A percentile compares a stretch with the other conserved stretches of the same genome.
These are phyloP conservation scores for Sporothrix variecibatus DNA, from an alignment of 2,329 filamentous ascomycete genomes.

Conservation along the genomic window DNA sequence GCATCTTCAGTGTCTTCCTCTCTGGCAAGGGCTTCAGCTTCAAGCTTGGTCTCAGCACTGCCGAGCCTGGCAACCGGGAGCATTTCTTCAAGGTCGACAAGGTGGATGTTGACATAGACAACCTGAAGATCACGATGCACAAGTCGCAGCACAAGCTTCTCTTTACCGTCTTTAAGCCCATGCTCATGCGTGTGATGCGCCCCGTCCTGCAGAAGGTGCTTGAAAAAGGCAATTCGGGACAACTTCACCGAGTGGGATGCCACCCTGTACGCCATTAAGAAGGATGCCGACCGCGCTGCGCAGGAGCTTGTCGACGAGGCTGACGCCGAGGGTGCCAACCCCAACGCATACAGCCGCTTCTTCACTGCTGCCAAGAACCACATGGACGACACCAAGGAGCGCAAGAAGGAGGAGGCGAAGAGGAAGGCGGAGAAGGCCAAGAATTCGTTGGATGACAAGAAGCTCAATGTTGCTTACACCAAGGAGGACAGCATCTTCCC, in stretches of 20 bases:
- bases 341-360: constrained; percentile 88
- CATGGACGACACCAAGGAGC: constrained; percentile 73
- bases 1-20: constrained; percentile 85
- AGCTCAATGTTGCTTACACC: constrained; percentile 81
- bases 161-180: constrained; percentile 81
- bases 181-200: constrained; percentile 80
- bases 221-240: constrained; percentile 84
- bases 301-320: constrained; percentile 64
- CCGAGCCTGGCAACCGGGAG: constrained; percentile 71
- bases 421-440: constrained; percentile 33
- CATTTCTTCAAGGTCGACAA: constrained; percentile 96
- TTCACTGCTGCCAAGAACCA: constrained; percentile 72
- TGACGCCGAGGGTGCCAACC: constrained; percentile 67
- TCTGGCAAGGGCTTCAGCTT: constrained; percentile 88
- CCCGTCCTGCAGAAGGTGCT: constrained; percentile 84
- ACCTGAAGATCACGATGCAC: constrained; percentile 86
- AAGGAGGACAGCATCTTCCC: constrained; percentile 89
- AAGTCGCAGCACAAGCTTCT: constrained; percentile 94
- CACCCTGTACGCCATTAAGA: constrained; percentile 74
- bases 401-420: constrained; percentile 62
- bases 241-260: constrained; percentile 74
- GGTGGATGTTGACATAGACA: constrained; percentile 77
- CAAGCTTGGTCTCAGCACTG: constrained; percentile 83
- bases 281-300: constrained; percentile 74
- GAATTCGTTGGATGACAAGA: constrained; percentile 50